Evolutionary conservation across 1,284 basidiomycete genomes (phyloP).

Genomic region (Malassezia equina): DNA sequence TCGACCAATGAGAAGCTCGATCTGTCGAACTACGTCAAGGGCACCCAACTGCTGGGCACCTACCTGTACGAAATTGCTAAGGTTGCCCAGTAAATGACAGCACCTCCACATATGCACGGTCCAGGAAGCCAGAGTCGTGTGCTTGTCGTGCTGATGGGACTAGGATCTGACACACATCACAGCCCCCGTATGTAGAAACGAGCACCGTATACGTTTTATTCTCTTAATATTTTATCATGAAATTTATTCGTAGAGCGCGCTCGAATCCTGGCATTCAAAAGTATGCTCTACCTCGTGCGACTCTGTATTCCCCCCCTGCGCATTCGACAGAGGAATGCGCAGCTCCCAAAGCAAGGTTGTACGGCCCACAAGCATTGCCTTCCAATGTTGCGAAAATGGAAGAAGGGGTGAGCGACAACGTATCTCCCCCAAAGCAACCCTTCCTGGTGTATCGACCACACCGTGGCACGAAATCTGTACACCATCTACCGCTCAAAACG

Average conservation of each 20-base stretch:
- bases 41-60: constrained; percentile 60
- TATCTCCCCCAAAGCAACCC: background rate
- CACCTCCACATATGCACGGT: background rate
- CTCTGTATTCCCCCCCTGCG: background rate
- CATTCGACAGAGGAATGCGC: background rate
- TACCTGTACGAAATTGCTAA: constrained; percentile 59
- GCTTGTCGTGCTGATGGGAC: background rate
- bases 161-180: background rate
- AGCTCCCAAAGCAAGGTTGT: background rate
- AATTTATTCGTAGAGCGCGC: background rate
- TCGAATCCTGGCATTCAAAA: background rate
- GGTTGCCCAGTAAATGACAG: background rate
- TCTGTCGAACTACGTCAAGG: constrained; percentile 80
- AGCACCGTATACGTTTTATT: background rate
- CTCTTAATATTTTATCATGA: background rate
- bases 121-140: background rate
- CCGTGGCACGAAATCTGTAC: background rate
- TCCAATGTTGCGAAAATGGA: no score
- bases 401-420: no score
- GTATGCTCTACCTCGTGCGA: background rate
- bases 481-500: background rate
- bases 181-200: background rate
- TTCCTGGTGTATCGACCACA: background rate
- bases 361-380: background rate
- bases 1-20: constrained; percentile 93